Conservation (phyloP, 2,329 filamentous ascomycete species). For the Botrytis hyacinthi region DNA sequence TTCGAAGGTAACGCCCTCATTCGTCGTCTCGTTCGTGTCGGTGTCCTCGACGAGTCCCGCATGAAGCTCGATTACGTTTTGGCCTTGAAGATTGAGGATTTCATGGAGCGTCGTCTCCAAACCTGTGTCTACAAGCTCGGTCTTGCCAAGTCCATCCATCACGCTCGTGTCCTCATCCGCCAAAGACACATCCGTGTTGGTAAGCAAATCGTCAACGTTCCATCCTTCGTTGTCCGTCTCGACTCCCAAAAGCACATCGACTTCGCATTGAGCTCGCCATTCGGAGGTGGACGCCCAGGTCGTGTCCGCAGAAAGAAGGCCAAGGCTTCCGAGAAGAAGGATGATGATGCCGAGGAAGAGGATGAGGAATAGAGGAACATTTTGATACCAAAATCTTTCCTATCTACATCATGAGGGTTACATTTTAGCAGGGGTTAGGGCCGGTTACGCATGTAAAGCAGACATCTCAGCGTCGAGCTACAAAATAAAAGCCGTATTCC, state of each 20-base stretch:
- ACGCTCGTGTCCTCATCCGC: constrained; percentile 99
- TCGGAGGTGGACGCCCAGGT: constrained; percentile 93
- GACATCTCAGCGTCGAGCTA: constrained; percentile 19
- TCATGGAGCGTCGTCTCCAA: constrained; percentile 99
- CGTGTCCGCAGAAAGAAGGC: constrained; percentile 99
- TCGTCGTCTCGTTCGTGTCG: constrained; percentile 98
- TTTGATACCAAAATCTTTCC: constrained; percentile 25
- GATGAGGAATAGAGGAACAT: constrained; percentile 60
- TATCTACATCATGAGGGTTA: constrained; percentile 3
- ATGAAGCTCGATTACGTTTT: constrained; percentile 99
- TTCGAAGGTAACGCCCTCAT: constrained; percentile 99
- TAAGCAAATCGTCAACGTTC: constrained; percentile 99
- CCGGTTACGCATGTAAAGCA: constrained; percentile 18
- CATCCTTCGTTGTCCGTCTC: constrained; percentile 98
- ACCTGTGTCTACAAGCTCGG: constrained; percentile 99
- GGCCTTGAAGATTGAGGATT: constrained; percentile 98
- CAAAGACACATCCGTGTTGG: constrained; percentile 99
- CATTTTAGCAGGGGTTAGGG: constrained; percentile 9
- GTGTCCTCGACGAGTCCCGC: constrained; percentile 99
- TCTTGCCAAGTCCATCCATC: constrained; percentile 99
- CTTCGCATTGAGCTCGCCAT: constrained; percentile 95
- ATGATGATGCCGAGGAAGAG: constrained; percentile 78
- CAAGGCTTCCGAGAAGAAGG: constrained; percentile 86
- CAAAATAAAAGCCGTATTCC: constrained; percentile 18
- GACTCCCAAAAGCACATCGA: constrained; percentile 99